These are phyloP conservation scores for Echinochloa phyllopogon DNA, from an alignment of 176 grass and related monocot species.

Conservation along the genomic window DNA sequence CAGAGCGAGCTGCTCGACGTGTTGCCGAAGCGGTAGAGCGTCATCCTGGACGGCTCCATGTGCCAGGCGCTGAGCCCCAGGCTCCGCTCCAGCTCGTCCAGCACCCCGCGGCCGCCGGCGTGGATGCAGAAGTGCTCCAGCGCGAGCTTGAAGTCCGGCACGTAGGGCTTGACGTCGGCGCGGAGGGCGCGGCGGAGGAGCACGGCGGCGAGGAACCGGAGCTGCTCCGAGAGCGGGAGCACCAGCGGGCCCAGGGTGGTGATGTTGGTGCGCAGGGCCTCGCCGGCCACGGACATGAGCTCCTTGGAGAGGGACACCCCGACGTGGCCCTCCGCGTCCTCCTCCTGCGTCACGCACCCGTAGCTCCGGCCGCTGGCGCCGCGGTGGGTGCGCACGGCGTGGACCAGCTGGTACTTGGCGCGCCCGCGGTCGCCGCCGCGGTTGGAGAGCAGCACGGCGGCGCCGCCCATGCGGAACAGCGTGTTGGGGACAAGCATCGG, in stretches of 20 bases:
- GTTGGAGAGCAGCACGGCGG: constrained; percentile 57
- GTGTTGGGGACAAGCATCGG: constrained; percentile 61
- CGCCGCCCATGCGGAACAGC: constrained; percentile 58
- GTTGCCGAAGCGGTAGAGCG: constrained; percentile 68
- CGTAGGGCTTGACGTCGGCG: constrained; percentile 38
- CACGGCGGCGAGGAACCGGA: constrained; percentile 37
- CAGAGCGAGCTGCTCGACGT: constrained; percentile 75
- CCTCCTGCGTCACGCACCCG: constrained; percentile 50
- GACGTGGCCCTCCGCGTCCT: constrained; percentile 27
- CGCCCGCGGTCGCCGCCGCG: background rate
- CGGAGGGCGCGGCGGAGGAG: constrained; percentile 24
- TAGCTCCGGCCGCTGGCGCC: constrained; percentile 46
- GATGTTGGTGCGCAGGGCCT: constrained; percentile 57
- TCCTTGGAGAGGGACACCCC: constrained; percentile 51
- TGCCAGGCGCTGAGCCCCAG: constrained; percentile 43
- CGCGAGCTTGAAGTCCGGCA: constrained; percentile 62
- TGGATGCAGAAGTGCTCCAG: constrained; percentile 79
- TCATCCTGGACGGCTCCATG: constrained; percentile 82
- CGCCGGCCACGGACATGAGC: constrained; percentile 58
- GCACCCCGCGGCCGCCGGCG: constrained; percentile 58
- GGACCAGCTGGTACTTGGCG: constrained; percentile 55
- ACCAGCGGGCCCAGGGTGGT: constrained; percentile 45
- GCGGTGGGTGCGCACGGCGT: constrained; percentile 55
- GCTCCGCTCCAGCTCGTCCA: constrained; percentile 66
- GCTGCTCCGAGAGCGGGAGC: constrained; percentile 54